A percentile compares a stretch with the other conserved stretches of the same genome.
phyloP scores from a whole-genome alignment of 2,329 filamentous ascomycete species.

The Atkinsonella texensis region DNA sequence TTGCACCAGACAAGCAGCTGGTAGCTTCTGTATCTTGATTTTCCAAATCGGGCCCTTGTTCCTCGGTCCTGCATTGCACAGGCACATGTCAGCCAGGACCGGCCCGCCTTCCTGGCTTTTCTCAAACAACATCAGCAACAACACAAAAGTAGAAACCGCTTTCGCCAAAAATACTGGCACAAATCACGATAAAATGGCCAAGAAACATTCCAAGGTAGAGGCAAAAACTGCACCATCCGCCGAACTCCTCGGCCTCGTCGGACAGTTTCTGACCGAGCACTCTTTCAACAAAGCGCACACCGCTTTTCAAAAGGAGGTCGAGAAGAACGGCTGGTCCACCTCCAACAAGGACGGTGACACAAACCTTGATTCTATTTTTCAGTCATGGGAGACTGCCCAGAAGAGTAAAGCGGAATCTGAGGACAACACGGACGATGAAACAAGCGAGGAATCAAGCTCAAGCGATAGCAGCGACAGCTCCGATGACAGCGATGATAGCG shows the following conservation, averaged over 20 bases:
- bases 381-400: slow-evolving; percentile 33
- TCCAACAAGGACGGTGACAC: slow-evolving; percentile 14
- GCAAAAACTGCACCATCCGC: slow-evolving; percentile 31
- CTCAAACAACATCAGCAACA: slow-evolving; percentile 24
- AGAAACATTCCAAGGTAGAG: slow-evolving; percentile 17
- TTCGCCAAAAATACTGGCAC: background rate
- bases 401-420: slow-evolving; percentile 12
- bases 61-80: slow-evolving; percentile 5
- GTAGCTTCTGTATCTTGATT: background rate
- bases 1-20: background rate
- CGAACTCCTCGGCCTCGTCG: slow-evolving; percentile 55
- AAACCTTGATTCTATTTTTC: slow-evolving; percentile 38
- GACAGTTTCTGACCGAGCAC: slow-evolving; percentile 52
- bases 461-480: slow-evolving; percentile 21
- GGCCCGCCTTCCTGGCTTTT: slow-evolving; percentile 31
- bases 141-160: background rate
- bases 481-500: slow-evolving; percentile 17
- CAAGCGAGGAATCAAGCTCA: slow-evolving; percentile 17
- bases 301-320: slow-evolving; percentile 52
- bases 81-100: slow-evolving; percentile 20
- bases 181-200: slow-evolving; percentile 21
- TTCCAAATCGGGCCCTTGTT: background rate
- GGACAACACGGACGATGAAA: slow-evolving; percentile 17
- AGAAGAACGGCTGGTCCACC: slow-evolving; percentile 35
- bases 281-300: slow-evolving; percentile 50